Evolutionary conservation across 2,329 filamentous ascomycete genomes (phyloP).

Genomic region (Cladosporium phlei): DNA sequence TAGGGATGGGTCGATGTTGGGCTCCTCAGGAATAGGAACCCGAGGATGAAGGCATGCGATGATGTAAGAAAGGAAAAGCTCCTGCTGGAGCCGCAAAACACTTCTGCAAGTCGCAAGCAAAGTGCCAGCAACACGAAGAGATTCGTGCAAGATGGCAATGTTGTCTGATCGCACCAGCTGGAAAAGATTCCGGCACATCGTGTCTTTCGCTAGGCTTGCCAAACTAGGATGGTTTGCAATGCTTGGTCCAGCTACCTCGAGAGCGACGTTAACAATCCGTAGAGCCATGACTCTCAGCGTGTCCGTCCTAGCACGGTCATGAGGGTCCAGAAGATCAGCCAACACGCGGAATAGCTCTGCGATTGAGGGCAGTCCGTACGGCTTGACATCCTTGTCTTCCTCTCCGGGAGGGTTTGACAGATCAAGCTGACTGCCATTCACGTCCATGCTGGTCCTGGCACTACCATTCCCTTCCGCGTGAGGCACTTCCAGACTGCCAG

Average conservation of each 20-base stretch:
- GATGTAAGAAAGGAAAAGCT: slow-evolving; percentile 89
- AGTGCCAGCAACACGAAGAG: slow-evolving; percentile 85
- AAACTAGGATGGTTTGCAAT: slow-evolving; percentile 89
- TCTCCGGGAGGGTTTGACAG: slow-evolving; percentile 33
- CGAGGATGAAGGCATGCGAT: slow-evolving; percentile 89
- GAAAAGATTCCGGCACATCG: slow-evolving; percentile 88
- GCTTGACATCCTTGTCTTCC: slow-evolving; percentile 60
- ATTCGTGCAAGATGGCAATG: slow-evolving; percentile 89
- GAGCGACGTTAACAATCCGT: slow-evolving; percentile 91
- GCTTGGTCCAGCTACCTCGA: slow-evolving; percentile 92
- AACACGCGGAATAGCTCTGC: slow-evolving; percentile 89
- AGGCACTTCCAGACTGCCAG: slow-evolving; percentile 57
- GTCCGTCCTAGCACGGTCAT: slow-evolving; percentile 88
- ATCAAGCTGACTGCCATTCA: slow-evolving; percentile 42
- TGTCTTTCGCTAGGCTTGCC: slow-evolving; percentile 83
- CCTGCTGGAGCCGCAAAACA: slow-evolving; percentile 91
- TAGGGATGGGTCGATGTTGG: slow-evolving; percentile 81
- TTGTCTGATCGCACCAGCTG: slow-evolving; percentile 95
- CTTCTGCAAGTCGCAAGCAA: slow-evolving; percentile 83
- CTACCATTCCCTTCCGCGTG: slow-evolving; percentile 30
- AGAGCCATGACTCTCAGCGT: slow-evolving; percentile 96
- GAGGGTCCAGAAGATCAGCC: slow-evolving; percentile 87
- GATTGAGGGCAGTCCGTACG: slow-evolving; percentile 92
- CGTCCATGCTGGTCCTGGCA: slow-evolving; percentile 32
- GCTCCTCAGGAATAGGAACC: slow-evolving; percentile 88